Percentiles rank a stretch among this genome's conserved stretches.
These are phyloP conservation scores for Aspergillus piperis DNA, from an alignment of 2,329 filamentous ascomycete genomes.

Conservation along the genomic window DNA sequence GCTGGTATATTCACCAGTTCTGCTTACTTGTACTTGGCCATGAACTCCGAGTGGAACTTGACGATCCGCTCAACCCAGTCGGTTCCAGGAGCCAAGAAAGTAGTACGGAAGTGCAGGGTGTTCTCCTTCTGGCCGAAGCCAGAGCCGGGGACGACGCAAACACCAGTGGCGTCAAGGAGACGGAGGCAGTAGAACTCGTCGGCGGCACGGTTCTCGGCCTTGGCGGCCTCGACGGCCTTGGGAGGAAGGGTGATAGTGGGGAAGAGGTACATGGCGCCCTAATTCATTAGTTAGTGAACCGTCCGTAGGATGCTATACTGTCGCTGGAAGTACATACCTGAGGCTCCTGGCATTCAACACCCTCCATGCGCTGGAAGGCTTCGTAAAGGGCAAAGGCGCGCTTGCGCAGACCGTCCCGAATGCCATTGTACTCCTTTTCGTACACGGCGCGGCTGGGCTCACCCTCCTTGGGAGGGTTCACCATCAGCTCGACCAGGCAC, in stretches of 20 bases:
- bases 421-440: slow-evolving; percentile 78
- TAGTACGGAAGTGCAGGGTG: slow-evolving; percentile 92
- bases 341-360: slow-evolving; percentile 84
- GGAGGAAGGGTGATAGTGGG: slow-evolving; percentile 80
- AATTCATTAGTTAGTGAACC: slow-evolving; percentile 7
- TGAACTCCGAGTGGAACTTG: slow-evolving; percentile 89
- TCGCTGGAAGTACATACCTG: slow-evolving; percentile 50
- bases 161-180: slow-evolving; percentile 87
- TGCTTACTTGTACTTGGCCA: slow-evolving; percentile 66
- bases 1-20: neutral
- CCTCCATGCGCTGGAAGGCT: slow-evolving; percentile 93
- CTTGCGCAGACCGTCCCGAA: slow-evolving; percentile 74
- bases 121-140: slow-evolving; percentile 94
- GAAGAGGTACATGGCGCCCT: slow-evolving; percentile 99
- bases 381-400: slow-evolving; percentile 84
- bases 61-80: slow-evolving; percentile 88
- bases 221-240: slow-evolving; percentile 75
- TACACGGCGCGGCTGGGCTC: slow-evolving; percentile 84
- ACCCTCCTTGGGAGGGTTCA: slow-evolving; percentile 84
- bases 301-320: neutral
- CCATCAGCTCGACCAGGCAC: slow-evolving; percentile 96
- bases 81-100: slow-evolving; percentile 92
- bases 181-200: slow-evolving; percentile 95
- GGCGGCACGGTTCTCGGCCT: slow-evolving; percentile 69
- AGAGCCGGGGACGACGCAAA: slow-evolving; percentile 88